Conservation (phyloP, 2,329 filamentous ascomycete species). For the Cladophialophora bantiana region DNA sequence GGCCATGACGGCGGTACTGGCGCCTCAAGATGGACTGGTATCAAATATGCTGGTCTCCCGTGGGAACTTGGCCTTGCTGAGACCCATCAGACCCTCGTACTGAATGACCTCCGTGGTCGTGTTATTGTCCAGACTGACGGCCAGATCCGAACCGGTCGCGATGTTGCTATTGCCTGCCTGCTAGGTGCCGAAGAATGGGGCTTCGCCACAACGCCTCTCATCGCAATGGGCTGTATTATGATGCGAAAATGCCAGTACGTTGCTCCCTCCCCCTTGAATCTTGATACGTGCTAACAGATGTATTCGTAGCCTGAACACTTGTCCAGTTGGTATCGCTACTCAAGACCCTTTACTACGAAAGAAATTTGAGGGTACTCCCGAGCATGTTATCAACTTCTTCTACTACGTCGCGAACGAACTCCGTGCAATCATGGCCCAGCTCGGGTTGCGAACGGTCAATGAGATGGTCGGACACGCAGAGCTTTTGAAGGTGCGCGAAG, state of each 20-base stretch:
- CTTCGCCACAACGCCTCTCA: constrained; percentile 91
- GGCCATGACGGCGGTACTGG: constrained; percentile 97
- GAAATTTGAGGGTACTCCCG: constrained; percentile 91
- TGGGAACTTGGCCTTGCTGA: constrained; percentile 97
- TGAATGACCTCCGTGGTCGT: constrained; percentile 94
- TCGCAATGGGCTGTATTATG: constrained; percentile 96
- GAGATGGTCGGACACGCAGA: constrained; percentile 97
- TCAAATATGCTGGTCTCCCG: constrained; percentile 95
- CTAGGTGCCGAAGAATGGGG: constrained; percentile 98
- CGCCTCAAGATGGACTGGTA: constrained; percentile 96
- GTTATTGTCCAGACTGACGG: constrained; percentile 96
- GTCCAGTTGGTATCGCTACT: constrained; percentile 92
- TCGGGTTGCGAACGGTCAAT: constrained; percentile 93
- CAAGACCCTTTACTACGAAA: constrained; percentile 92
- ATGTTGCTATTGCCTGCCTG: constrained; percentile 92
- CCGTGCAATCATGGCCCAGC: constrained; percentile 93
- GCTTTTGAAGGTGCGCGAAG: constrained; percentile 82
- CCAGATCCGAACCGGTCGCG: constrained; percentile 88
- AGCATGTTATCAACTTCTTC: constrained; percentile 99
- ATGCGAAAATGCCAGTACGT: constrained; percentile 69
- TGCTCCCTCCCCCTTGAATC: neutral
- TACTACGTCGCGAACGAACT: constrained; percentile 97
- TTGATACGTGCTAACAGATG: constrained; percentile 13
- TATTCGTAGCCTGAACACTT: constrained; percentile 66
- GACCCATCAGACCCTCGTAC: constrained; percentile 92